phyloP scores from a whole-genome alignment of 139 green algal species.

The Auxenochlorella protothecoides region DNA sequence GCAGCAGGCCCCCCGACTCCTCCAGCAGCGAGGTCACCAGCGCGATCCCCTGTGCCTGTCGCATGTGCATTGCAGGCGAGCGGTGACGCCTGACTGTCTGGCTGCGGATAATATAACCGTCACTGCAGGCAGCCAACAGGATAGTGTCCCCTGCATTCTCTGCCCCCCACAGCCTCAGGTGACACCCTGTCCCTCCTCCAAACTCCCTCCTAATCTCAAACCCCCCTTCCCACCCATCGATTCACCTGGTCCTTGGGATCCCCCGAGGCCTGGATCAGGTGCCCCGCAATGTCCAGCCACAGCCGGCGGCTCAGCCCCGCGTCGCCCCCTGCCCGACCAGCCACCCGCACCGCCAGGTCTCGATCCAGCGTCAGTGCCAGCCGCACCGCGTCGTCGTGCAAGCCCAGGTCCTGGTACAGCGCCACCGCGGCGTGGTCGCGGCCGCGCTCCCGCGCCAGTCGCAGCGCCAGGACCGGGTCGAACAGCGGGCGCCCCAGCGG shows the following conservation, averaged over 20 bases:
- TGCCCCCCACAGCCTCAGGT: too few species aligned
- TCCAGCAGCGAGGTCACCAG: conserved; percentile 57
- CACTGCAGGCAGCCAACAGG: too few species aligned
- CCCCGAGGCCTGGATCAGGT: conserved; percentile 50
- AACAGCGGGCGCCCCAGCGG: conserved; percentile 53
- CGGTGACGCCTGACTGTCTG: too few species aligned
- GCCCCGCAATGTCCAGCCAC: conserved; percentile 77
- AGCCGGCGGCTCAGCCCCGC: conserved; percentile 47
- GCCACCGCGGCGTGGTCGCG: conserved; percentile 50
- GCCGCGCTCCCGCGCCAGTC: conserved; percentile 47
- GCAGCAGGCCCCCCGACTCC: conserved; percentile 63
- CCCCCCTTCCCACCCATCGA: too few species aligned
- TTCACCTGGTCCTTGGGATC: too few species aligned
- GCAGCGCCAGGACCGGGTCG: conserved; percentile 74
- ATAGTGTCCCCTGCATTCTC: too few species aligned
- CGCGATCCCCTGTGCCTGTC: conserved; percentile 42
- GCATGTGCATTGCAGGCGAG: too few species aligned
- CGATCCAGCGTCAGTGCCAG: conserved; percentile 66
- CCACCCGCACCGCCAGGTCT: conserved; percentile 66
- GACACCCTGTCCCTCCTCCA: too few species aligned
- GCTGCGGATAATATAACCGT: too few species aligned
- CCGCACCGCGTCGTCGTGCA: conserved; percentile 70
- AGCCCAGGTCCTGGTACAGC: conserved; percentile 66
- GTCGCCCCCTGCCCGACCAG: conserved; percentile 44
- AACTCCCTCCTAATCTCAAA: too few species aligned